Percentiles rank a stretch among this genome's conserved stretches.
Conservation (phyloP, 176 grass and related monocot species). For the Paspalum notatum region DNA sequence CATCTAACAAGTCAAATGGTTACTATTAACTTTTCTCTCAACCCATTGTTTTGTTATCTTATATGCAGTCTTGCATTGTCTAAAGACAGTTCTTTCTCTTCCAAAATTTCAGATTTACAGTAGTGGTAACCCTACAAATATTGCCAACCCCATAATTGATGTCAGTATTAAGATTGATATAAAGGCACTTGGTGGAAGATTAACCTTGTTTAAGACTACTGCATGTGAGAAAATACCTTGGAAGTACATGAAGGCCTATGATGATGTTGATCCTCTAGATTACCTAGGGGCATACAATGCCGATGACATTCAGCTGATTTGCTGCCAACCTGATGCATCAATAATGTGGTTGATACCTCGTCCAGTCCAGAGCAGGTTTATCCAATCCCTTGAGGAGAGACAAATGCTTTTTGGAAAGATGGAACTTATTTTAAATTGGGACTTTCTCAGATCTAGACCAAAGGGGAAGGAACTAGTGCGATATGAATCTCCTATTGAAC, state of each 20-base stretch:
- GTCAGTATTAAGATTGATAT: slow-evolving; percentile 96
- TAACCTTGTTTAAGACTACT: slow-evolving; percentile 81
- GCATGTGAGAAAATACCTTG: slow-evolving; percentile 84
- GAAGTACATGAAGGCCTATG: slow-evolving; percentile 58
- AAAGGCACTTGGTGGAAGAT: slow-evolving; percentile 83
- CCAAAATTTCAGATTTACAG: slow-evolving; percentile 87
- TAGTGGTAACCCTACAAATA: slow-evolving; percentile 98
- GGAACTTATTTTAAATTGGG: slow-evolving; percentile 83
- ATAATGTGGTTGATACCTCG: slow-evolving; percentile 88
- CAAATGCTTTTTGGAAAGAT: slow-evolving; percentile 58
- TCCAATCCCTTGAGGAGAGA: slow-evolving; percentile 64
- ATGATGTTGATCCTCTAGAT: slow-evolving; percentile 67
- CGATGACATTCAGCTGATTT: slow-evolving; percentile 95
- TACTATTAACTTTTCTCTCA: neutral
- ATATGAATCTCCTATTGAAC: slow-evolving; percentile 69
- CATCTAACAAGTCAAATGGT: slow-evolving; percentile 25
- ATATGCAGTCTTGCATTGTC: slow-evolving; percentile 22
- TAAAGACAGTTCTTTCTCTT: slow-evolving; percentile 28
- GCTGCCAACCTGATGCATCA: slow-evolving; percentile 94
- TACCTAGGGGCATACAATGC: slow-evolving; percentile 86
- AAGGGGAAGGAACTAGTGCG: slow-evolving; percentile 95
- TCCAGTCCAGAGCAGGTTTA: slow-evolving; percentile 72
- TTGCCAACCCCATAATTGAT: slow-evolving; percentile 95
- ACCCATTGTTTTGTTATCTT: neutral
- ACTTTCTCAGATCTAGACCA: slow-evolving; percentile 91